These are phyloP conservation scores for Cajanus cajan DNA, from an alignment of 306 rosid species.

Conservation along the genomic window DNA sequence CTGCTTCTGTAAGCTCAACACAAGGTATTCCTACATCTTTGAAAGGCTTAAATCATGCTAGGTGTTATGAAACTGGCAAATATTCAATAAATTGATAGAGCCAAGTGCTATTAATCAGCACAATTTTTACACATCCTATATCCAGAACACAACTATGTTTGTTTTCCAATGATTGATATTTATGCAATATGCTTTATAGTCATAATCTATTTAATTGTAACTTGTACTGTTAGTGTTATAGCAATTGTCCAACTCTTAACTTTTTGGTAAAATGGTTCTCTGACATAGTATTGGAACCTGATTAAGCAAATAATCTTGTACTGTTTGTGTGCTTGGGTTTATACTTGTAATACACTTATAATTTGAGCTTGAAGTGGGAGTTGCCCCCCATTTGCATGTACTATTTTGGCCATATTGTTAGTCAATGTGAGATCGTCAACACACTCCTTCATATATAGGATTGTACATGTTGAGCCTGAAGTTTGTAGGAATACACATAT, in stretches of 20 bases:
- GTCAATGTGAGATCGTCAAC: too few species aligned
- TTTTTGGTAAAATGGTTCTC: background rate
- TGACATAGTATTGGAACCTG: background rate
- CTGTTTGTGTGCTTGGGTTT: background rate
- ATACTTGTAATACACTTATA: background rate
- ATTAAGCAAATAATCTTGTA: background rate
- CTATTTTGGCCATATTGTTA: background rate
- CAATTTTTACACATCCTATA: conserved; percentile 39
- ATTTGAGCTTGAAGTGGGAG: background rate
- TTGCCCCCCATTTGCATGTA: background rate
- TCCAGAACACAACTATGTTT: background rate
- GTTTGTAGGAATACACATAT: too few species aligned
- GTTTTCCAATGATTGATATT: background rate
- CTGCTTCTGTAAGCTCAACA: conserved; percentile 49
- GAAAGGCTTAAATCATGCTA: conserved; percentile 45
- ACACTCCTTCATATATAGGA: too few species aligned
- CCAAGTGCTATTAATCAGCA: conserved; percentile 38
- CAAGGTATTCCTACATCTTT: conserved; percentile 57
- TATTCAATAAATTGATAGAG: conserved; percentile 46
- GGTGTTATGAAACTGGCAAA: conserved; percentile 40
- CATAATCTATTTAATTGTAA: conserved; percentile 9
- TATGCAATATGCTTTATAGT: background rate
- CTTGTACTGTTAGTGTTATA: background rate
- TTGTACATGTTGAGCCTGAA: background rate
- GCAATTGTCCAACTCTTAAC: background rate